Evolutionary conservation across 148 eudicot genomes (phyloP), one percentile per base, ranked within the genome.

Genomic region (Silene latifolia): DNA sequence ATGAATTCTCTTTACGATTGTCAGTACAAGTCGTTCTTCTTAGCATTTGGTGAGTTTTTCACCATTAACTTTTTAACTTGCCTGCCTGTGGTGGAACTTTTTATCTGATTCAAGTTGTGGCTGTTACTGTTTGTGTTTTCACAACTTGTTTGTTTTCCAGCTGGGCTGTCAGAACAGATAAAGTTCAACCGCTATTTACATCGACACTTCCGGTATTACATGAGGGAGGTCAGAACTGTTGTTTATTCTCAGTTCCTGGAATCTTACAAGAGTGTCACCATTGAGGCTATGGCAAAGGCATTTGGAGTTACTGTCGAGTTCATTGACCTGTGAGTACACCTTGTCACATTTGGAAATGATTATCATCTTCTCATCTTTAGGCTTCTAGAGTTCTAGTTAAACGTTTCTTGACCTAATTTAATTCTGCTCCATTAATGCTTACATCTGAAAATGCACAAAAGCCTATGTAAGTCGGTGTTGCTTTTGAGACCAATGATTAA

Each of bases 171-270:
- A 0, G 91, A 90, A 83, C 96, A 92, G 75, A 87, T 95, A 67
- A 95, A 95, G 81, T 77, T 89, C 75, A 96, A 95, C 65, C 99
- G 97, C 39, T 95, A 92, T 81, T 83, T 95, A 88, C 87, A 89
- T 69, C 89, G 92, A 8, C 97, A 95, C 80, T 95, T 95, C 81
- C 91, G 99, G 8, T 92, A 90, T 69, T 95, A 92, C 86, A 90
- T 95, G 99, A 92, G 99, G 86, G 99, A 95, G 87, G 85, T 95
- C 73, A 86, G 99, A 76, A 88, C 88, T n/a, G 99, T 92, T 48
- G 96, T 95, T 19, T 95, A 95, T 78, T 95, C 99, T 20, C 99
- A 95, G 81, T 95, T 92, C 82, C 74, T 95, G 79, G 99, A 95
- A 72, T 92, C 99, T 13, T 95, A 95, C 88, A 95, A 92, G 83